A percentile compares a stretch with the other conserved stretches of the same genome.
These are phyloP conservation scores for Penicillium cinerascens DNA, from an alignment of 495 filamentous ascomycete species.

Conservation along the genomic window DNA sequence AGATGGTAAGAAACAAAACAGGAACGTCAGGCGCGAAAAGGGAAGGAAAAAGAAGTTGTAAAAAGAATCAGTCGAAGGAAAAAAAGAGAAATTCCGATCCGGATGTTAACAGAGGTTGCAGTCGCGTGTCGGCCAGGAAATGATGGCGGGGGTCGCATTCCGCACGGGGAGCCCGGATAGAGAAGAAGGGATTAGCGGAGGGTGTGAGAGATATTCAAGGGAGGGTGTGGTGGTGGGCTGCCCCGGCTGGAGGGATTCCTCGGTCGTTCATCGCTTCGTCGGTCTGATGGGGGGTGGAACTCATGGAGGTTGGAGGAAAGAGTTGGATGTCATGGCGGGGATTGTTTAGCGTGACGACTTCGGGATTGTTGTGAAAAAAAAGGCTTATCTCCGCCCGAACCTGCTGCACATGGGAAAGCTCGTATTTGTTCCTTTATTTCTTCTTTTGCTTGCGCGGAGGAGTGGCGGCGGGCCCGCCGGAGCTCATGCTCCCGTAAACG, in stretches of 20 bases:
- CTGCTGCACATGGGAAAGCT: conserved; percentile 83
- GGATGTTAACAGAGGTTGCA: conserved; percentile 6
- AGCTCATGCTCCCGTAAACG: conserved; percentile 85
- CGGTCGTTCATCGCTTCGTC: conserved; percentile 34
- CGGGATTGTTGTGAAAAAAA: conserved; percentile 19
- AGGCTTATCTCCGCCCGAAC: conserved; percentile 90
- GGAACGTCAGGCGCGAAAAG: conserved; percentile 6
- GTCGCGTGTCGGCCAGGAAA: conserved; percentile 12
- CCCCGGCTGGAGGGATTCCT: conserved; percentile 20
- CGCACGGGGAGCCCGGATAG: conserved; percentile 15
- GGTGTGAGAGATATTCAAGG: conserved; percentile 6
- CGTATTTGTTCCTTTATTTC: conserved; percentile 73
- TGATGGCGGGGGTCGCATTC: conserved; percentile 20
- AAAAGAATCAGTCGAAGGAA: conserved; percentile 17
- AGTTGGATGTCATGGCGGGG: conserved; percentile 20
- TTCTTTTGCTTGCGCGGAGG: conserved; percentile 89
- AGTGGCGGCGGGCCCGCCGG: conserved; percentile 80
- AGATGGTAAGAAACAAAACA: conserved; percentile 32
- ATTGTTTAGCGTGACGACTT: conserved; percentile 5
- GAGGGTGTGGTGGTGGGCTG: conserved; percentile 10
- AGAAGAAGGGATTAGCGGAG: conserved; percentile 13
- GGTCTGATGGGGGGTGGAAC: conserved; percentile 16
- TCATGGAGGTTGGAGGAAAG: conserved; percentile 20
- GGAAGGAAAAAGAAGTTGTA: conserved; percentile 11
- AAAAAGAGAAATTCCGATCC: conserved; percentile 19